Percentiles rank a stretch among this genome's conserved stretches.
Conservation (phyloP, 495 filamentous ascomycete genomes). For the Melanomma pulvis-pyrius region DNA sequence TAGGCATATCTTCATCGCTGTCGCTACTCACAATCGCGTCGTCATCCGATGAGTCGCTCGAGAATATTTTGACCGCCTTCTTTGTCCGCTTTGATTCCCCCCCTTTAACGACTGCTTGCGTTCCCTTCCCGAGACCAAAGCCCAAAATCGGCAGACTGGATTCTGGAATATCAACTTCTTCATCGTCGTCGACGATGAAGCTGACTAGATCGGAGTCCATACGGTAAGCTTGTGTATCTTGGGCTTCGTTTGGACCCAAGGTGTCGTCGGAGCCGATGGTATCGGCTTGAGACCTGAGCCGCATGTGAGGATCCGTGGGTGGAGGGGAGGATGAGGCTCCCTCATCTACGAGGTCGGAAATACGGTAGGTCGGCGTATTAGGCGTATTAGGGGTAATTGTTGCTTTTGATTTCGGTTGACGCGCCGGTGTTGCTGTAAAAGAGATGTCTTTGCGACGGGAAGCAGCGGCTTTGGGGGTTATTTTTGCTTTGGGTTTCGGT, state of each 20-base stretch:
- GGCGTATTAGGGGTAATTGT: neutral
- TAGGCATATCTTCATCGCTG: conserved; percentile 18
- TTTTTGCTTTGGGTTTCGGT: conserved; percentile 19
- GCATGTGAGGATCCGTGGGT: conserved; percentile 35
- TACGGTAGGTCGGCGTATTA: conserved; percentile 21
- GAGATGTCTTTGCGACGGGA: conserved; percentile 15
- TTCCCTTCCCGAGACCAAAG: conserved; percentile 25
- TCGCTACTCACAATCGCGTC: conserved; percentile 31
- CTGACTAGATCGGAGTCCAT: conserved; percentile 25
- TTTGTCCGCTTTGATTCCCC: conserved; percentile 3
- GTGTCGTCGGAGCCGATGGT: conserved; percentile 36
- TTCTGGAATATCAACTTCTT: conserved; percentile 13
- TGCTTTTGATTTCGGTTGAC: neutral
- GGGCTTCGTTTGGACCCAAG: neutral
- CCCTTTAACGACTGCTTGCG: conserved; percentile 21
- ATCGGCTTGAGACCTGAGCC: conserved; percentile 30
- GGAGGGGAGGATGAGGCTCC: conserved; percentile 29
- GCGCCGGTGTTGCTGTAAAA: conserved; percentile 11
- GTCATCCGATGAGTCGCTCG: conserved; percentile 31
- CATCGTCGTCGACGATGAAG: conserved; percentile 31
- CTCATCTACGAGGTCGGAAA: conserved; percentile 28
- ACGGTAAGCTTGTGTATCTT: conserved; percentile 30
- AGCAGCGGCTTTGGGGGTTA: conserved; percentile 1
- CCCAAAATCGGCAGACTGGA: conserved; percentile 30
- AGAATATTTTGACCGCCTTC: conserved; percentile 30